Percentiles rank a stretch among this genome's conserved stretches.
phyloP scores from a whole-genome alignment of 202 grass and related monocot species.

The Eragrostis tef region DNA sequence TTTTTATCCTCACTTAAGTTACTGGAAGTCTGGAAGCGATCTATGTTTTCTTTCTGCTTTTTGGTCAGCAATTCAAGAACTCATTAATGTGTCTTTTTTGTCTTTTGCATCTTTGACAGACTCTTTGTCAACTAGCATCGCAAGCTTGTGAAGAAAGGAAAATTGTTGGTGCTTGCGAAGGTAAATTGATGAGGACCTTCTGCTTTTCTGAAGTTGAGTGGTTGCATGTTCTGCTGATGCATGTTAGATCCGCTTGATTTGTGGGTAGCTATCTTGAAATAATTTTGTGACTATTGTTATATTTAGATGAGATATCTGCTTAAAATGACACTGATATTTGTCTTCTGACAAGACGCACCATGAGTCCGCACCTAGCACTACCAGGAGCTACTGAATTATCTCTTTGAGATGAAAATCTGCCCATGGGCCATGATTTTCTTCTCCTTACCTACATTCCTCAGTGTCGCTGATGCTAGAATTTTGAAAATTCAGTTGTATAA shows the following conservation, averaged over 20 bases:
- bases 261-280: neutral
- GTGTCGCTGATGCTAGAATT: neutral
- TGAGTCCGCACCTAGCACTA: too few relatives aligned
- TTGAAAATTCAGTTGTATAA: neutral
- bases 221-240: conserved; percentile 13
- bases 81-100: neutral
- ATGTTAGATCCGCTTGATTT: conserved; percentile 14
- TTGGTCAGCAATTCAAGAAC: neutral
- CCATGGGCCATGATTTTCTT: neutral
- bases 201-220: neutral
- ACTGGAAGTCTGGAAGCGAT: neutral
- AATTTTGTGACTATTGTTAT: neutral
- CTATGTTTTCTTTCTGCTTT: neutral
- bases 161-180: conserved; percentile 1
- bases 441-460: neutral
- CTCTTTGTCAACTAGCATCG: neutral
- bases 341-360: neutral
- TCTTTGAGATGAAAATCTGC: neutral
- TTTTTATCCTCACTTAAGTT: neutral
- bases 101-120: conserved; percentile 22
- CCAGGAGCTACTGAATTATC: neutral
- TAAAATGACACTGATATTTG: neutral
- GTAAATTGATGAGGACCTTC: neutral
- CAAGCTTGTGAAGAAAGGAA: conserved; percentile 14
- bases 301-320: neutral